Percentiles rank a stretch among this genome's conserved stretches.
Evolutionary conservation across 805 yeast species (phyloP).

Genomic region (Isabelozyma heimii): DNA sequence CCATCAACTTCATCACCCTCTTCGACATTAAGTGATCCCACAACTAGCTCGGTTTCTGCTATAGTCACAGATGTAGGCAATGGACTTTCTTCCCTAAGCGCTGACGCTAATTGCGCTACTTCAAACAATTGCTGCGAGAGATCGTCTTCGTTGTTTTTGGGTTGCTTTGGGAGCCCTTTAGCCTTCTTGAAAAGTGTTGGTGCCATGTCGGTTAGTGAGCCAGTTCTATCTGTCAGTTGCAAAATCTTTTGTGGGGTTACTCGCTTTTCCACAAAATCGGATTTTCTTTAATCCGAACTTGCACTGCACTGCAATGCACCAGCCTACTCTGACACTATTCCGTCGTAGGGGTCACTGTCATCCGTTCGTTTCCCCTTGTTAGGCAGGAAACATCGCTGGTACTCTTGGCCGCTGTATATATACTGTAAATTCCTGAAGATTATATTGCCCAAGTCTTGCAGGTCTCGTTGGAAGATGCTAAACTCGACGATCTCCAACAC

Average conservation of each 20-base stretch:
- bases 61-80: not conserved
- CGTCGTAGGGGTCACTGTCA: not conserved
- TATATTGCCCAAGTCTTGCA: conserved; percentile 8
- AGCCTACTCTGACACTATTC: not conserved
- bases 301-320: not conserved
- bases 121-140: conserved; percentile 16
- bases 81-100: conserved; percentile 3
- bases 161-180: not conserved
- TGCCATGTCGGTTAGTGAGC: not conserved
- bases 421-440: not conserved
- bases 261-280: not conserved
- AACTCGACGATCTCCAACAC: conserved; percentile 29
- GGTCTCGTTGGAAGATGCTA: conserved; percentile 31
- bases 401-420: not conserved
- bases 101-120: conserved; percentile 22
- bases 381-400: not conserved
- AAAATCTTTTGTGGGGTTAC: not conserved
- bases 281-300: not conserved
- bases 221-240: not conserved
- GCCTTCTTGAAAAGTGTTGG: not conserved
- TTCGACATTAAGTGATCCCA: not conserved
- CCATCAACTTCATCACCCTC: not conserved
- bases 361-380: not conserved
- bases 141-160: conserved; percentile 1
- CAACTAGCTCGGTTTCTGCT: not conserved